Percentiles rank a stretch among this genome's conserved stretches.
Conservation (phyloP, 495 filamentous ascomycete species). For the Aspergillus heteromorphus region DNA sequence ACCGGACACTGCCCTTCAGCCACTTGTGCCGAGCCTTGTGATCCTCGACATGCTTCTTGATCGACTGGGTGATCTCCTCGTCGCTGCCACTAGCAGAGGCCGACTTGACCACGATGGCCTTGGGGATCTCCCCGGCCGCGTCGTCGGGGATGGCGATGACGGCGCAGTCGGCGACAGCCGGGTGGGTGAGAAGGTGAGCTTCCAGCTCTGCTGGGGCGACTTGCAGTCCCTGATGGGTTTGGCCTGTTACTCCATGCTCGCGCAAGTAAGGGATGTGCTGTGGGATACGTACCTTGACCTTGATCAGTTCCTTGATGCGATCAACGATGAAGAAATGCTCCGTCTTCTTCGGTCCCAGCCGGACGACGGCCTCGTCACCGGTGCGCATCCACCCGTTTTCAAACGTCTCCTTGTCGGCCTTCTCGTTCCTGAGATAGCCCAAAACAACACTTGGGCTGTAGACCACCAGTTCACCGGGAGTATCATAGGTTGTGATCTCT, state of each 20-base stretch:
- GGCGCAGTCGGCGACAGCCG: slow-evolving; percentile 73
- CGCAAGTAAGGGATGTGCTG: neutral
- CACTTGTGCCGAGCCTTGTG: slow-evolving; percentile 87
- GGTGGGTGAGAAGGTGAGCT: slow-evolving; percentile 79
- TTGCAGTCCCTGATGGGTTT: slow-evolving; percentile 64
- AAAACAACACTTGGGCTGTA: slow-evolving; percentile 71
- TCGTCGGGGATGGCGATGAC: slow-evolving; percentile 79
- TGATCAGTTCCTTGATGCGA: slow-evolving; percentile 90
- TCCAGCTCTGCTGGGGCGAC: slow-evolving; percentile 90
- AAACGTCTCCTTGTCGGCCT: slow-evolving; percentile 76
- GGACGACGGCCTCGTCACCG: slow-evolving; percentile 76
- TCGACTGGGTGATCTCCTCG: slow-evolving; percentile 52
- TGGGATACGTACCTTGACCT: slow-evolving; percentile 65
- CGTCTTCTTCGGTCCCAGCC: slow-evolving; percentile 53
- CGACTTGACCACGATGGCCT: slow-evolving; percentile 80
- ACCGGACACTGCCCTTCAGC: slow-evolving; percentile 79
- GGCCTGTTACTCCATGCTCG: neutral
- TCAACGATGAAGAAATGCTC: slow-evolving; percentile 85
- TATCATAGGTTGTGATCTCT: slow-evolving; percentile 71
- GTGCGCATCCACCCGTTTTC: slow-evolving; percentile 78
- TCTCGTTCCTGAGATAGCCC: slow-evolving; percentile 81
- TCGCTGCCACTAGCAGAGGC: slow-evolving; percentile 55
- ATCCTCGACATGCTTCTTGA: slow-evolving; percentile 71
- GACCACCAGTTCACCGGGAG: slow-evolving; percentile 74
- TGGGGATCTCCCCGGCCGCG: slow-evolving; percentile 73